Evolutionary conservation across 495 filamentous ascomycete species (phyloP).

Genomic region (Aspergillus incahuasiensis): DNA sequence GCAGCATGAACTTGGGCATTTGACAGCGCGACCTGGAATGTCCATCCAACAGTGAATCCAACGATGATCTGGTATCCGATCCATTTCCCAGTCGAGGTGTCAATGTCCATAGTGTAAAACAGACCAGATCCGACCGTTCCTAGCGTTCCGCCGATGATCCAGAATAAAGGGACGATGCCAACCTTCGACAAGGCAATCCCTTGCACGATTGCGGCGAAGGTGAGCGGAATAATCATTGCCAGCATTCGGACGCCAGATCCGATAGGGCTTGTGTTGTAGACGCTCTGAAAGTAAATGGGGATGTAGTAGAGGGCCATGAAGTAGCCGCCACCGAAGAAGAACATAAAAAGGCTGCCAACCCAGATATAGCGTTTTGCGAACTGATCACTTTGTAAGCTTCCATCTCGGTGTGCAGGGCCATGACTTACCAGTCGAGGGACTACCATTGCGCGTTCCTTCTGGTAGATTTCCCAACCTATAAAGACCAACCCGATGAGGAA

Average conservation of each 20-base stretch:
- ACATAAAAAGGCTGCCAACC: conserved; percentile 26
- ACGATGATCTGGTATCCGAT: conserved; percentile 24
- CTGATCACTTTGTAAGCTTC: not conserved
- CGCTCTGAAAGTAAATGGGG: conserved; percentile 48
- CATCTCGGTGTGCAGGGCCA: not conserved
- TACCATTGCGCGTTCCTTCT: not conserved
- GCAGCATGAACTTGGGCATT: not conserved
- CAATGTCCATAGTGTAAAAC: conserved; percentile 48
- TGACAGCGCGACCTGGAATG: not conserved
- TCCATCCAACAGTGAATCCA: not conserved
- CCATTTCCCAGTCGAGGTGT: conserved; percentile 43
- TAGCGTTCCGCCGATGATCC: conserved; percentile 51
- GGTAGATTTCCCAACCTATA: not conserved
- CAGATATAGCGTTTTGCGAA: conserved; percentile 39
- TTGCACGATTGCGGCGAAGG: conserved; percentile 23
- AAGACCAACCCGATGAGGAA: not conserved
- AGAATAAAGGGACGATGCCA: conserved; percentile 67
- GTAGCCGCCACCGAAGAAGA: conserved; percentile 20
- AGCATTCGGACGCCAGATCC: conserved; percentile 50
- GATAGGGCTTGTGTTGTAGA: conserved; percentile 59
- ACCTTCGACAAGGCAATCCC: conserved; percentile 51
- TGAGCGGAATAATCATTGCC: conserved; percentile 28
- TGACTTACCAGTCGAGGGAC: not conserved
- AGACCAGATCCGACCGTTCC: conserved; percentile 60
- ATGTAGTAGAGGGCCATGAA: conserved; percentile 35